phyloP scores from a whole-genome alignment of 495 filamentous ascomycete species.

The Daldinia childiae region DNA sequence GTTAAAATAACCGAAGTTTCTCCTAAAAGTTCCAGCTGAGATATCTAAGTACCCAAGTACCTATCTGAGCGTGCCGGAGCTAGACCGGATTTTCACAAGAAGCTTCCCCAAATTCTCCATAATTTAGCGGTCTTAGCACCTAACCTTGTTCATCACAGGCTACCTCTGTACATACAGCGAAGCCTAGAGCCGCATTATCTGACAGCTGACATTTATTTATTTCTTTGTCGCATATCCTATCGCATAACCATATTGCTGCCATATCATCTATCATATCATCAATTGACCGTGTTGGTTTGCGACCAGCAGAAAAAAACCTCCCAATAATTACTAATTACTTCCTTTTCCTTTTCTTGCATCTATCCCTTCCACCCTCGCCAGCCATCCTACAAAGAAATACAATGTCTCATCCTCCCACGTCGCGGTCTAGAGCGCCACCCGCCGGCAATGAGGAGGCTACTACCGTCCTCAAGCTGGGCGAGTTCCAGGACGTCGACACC shows the following conservation, averaged over 20 bases:
- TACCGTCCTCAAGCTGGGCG: conserved; percentile 83
- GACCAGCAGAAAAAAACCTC: conserved; percentile 10
- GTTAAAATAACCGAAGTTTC: conserved; percentile 18
- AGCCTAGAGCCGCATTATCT: conserved; percentile 30
- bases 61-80: background rate
- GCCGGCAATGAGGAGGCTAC: conserved; percentile 90
- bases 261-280: conserved; percentile 4
- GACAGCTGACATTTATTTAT: conserved; percentile 24
- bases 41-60: background rate
- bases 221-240: conserved; percentile 25
- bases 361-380: background rate
- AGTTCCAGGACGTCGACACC: conserved; percentile 87
- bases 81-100: conserved; percentile 2
- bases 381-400: background rate
- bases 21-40: background rate
- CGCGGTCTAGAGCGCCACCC: conserved; percentile 75
- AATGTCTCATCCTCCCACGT: conserved; percentile 60
- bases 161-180: background rate
- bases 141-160: conserved; percentile 22
- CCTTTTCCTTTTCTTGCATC: background rate
- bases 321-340: background rate
- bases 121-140: conserved; percentile 3
- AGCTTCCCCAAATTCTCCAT: conserved; percentile 21
- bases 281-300: conserved; percentile 5
- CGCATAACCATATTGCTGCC: conserved; percentile 1